Conservation (phyloP, 257 asterid species). For the Solanum sejunctum region DNA sequence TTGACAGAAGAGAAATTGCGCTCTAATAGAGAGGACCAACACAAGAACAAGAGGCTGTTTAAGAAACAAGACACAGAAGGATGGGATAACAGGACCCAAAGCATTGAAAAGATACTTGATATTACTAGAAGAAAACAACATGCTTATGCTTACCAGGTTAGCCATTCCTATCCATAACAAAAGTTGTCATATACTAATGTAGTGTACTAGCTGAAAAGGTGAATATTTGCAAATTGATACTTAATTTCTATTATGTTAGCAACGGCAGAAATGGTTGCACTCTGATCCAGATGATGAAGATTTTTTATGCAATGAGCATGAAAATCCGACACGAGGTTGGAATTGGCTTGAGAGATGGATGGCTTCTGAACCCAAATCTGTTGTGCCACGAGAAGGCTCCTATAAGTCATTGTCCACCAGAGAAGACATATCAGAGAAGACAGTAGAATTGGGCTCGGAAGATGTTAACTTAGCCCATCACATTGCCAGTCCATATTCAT, state of each 20-base stretch:
- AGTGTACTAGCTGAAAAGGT: not conserved
- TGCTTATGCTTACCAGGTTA: slow-evolving; percentile 32
- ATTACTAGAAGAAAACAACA: slow-evolving; percentile 36
- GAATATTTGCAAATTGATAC: not conserved
- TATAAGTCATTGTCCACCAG: slow-evolving; percentile 13
- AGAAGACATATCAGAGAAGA: slow-evolving; percentile 44
- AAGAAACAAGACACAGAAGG: slow-evolving; percentile 26
- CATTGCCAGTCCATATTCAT: slow-evolving; percentile 10
- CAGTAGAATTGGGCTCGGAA: slow-evolving; percentile 46
- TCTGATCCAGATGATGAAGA: slow-evolving; percentile 4
- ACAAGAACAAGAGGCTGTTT: slow-evolving; percentile 13
- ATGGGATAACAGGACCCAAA: slow-evolving; percentile 33
- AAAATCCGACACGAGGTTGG: slow-evolving; percentile 60
- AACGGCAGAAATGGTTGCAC: slow-evolving; percentile 8
- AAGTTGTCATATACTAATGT: not conserved
- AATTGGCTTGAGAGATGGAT: slow-evolving; percentile 86
- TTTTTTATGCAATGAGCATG: slow-evolving; percentile 12
- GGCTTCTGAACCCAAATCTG: slow-evolving; percentile 47
- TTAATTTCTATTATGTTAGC: not conserved
- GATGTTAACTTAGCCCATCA: slow-evolving; percentile 12
- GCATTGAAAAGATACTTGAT: slow-evolving; percentile 29
- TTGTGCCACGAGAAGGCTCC: slow-evolving; percentile 28
- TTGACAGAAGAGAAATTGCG: slow-evolving; percentile 1
- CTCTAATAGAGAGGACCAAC: slow-evolving; percentile 6
- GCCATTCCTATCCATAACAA: not conserved